Evolutionary conservation across 768 basidiomycete genomes (phyloP), one percentile per base, ranked within the genome.

Genomic region (Mycena haematopus): DNA sequence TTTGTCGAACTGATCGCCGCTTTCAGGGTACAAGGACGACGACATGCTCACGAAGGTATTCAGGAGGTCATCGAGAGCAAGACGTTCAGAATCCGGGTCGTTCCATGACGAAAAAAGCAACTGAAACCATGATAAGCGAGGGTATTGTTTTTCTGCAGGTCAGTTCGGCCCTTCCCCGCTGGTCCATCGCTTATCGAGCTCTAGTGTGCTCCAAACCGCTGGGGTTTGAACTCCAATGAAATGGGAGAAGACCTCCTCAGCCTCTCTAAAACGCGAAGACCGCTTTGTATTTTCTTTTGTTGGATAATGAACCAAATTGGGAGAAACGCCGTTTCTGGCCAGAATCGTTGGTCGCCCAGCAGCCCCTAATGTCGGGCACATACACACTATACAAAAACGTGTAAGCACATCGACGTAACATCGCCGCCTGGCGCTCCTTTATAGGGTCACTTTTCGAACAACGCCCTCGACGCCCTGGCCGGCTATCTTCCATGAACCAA

Each of bases 41-140:
- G 76, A 77, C 0, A 74, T 81, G 75, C 66, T 79, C 78, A 78
- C 62, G 79, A 81, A 67, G 78, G 78, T 9, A 69, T 81, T 42
- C 71, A 69, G 25, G 77, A 81, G 56, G 62, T 65, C 8, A 63
- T 78, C 24, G 57, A 73, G 19, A 69, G 71, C 24, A 79, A 77
- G 67, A 79, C 73, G 0, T 75, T 80, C 72, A 74, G 72, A 59
- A 29, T 79, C 29, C 77, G 78, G 22, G 66, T 80, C 22, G 74
- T 78, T 65, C 75, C 38, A 72, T 73, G 50, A 73, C 72, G 3
- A 72, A 69, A 24, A 71, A 47, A 44, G 68, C 65, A 17, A 75
- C 69, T 49, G 78, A 80, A 66, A 71, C 71, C 11, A 65, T 74
- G 42, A 54, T 80, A 36, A 74, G 77, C 57, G 75, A 78, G 42